Base-by-base conservation (phyloP, 768 basidiomycete genomes). In the Mycena vulgaris region DNA sequence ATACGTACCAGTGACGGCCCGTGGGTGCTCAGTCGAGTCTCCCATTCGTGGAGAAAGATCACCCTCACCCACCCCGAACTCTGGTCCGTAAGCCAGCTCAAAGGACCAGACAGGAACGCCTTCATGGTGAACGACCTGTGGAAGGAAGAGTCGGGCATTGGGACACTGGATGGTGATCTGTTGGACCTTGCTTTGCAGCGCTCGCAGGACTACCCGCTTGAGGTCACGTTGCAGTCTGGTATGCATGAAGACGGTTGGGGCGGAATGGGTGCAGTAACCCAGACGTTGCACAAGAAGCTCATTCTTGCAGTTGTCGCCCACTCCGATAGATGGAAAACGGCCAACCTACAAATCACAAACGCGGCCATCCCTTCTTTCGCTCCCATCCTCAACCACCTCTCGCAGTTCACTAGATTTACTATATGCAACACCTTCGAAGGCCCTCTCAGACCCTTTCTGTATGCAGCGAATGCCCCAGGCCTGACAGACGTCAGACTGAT, bases 181-280 rank as follows among this genome's bases (percentile, higher is more conserved):
- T 53, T 67, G 30, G 37, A 60, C 25, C 66, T 67, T 14, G 66
- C 66, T 11, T 53, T 67, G 49, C 28, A 52, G 23, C 58, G 66
- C 39, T 67, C 58, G 30, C 37, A 45, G 28, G 31, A 52, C 40
- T 17, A 42, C 27, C 58, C 66, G 11, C 66, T 67, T 11, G 30
- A 27, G 28, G 65, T 66, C n/a, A 42, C 37, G 28, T 31, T 66
- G 39, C 19, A 51, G 9, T 40, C 59, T 25, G 6, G 13, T 5
- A 51, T n/a, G n/a, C n/a, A n/a, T n/a, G n/a, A n/a, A n/a, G n/a
- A n/a, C n/a, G n/a, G n/a, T n/a, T n/a, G n/a, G n/a, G n/a, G n/a
- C n/a, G n/a, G n/a, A n/a, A n/a, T n/a, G n/a, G n/a, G n/a, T n/a
- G n/a, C n/a, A n/a, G n/a, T n/a, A n/a, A n/a, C n/a, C n/a, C n/a